These are phyloP conservation scores for Dictyostelium firmibasis DNA, from an alignment of 78 protist species.

Conservation along the genomic window DNA sequence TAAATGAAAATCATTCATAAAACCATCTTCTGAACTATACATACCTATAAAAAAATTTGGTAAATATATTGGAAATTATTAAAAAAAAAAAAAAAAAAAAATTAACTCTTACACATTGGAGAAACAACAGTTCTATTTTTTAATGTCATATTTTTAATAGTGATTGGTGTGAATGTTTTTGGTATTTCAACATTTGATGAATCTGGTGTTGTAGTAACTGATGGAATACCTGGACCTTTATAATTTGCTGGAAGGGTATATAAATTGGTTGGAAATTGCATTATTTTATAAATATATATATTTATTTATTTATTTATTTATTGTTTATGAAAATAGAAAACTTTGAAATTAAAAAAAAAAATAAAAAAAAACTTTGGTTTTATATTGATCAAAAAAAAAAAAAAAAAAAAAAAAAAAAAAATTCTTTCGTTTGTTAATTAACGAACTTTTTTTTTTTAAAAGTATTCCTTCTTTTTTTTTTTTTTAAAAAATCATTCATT, in stretches of 20 bases:
- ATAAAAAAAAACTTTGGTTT: neutral
- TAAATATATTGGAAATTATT: no score
- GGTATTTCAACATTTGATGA: neutral
- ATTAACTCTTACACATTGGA: conserved; percentile 16
- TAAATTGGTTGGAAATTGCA: neutral
- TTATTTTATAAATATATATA: neutral
- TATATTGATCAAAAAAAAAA: neutral
- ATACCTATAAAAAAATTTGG: neutral
- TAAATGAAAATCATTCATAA: conserved; percentile 43
- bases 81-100: neutral
- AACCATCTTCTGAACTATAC: conserved; percentile 36
- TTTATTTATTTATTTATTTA: neutral
- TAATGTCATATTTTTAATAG: neutral
- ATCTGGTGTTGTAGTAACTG: neutral
- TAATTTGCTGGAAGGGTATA: neutral
- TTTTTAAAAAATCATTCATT: no score
- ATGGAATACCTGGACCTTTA: neutral
- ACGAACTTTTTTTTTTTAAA: no score
- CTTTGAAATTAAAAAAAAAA: no score
- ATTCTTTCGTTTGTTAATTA: no score
- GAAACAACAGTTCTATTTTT: conserved; percentile 47
- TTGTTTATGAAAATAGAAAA: no score
- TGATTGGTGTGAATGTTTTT: neutral
- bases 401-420: no score
- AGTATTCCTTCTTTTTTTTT: no score